Conservation (phyloP, 2,329 filamentous ascomycete genomes). For the Phialocephala subalpina region DNA sequence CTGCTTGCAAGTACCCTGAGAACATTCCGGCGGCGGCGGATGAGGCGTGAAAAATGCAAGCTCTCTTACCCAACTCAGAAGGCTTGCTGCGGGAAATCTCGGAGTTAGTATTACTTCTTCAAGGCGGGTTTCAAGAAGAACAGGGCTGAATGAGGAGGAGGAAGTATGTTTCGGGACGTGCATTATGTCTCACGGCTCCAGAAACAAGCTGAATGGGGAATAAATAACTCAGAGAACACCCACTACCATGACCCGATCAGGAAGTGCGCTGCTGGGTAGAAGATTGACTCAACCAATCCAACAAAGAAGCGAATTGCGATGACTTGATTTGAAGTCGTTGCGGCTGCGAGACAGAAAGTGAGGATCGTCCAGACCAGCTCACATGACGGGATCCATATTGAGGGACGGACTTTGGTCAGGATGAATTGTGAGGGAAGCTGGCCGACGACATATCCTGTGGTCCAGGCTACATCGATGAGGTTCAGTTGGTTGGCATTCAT, state of each 20-base stretch:
- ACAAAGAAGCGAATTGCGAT: constrained; percentile 54
- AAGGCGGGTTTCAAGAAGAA: too few relatives aligned
- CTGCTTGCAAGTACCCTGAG: constrained; percentile 53
- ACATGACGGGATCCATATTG: constrained; percentile 52
- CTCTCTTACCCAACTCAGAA: constrained; percentile 51
- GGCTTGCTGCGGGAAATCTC: constrained; percentile 38
- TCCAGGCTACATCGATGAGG: constrained; percentile 52
- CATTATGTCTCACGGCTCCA: too few relatives aligned
- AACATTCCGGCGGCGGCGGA: constrained; percentile 51
- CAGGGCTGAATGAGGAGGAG: too few relatives aligned
- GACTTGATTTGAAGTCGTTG: constrained; percentile 44
- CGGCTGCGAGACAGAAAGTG: constrained; percentile 49
- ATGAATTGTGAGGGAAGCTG: constrained; percentile 50
- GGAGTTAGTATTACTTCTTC: too few relatives aligned
- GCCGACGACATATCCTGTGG: constrained; percentile 65
- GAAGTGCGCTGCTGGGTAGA: constrained; percentile 40
- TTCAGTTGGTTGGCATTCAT: constrained; percentile 50
- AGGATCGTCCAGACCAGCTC: constrained; percentile 48
- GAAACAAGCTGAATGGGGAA: too few relatives aligned
- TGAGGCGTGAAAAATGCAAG: constrained; percentile 51
- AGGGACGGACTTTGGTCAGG: constrained; percentile 51
- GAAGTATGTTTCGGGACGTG: too few relatives aligned
- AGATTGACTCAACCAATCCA: constrained; percentile 43
- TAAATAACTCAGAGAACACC: too few relatives aligned
- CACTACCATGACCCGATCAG: constrained; percentile 52